A percentile compares a stretch with the other conserved stretches of the same genome.
Conservation (phyloP, 192 early-diverging fungal species). For the Thamnidium elegans region DNA sequence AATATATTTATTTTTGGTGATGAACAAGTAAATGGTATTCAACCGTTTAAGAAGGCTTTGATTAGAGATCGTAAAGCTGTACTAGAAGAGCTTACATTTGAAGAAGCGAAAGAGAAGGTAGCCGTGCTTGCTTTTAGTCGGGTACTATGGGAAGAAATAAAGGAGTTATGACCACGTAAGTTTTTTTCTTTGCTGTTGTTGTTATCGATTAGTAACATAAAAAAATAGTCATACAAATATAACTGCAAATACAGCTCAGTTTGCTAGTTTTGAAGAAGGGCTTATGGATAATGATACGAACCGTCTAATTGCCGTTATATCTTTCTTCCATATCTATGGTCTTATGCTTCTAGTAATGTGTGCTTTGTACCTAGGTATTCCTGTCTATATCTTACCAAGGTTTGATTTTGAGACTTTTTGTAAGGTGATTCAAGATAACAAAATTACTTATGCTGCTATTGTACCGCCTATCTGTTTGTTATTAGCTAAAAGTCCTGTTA, state of each 20-base stretch:
- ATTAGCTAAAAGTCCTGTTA: slow-evolving; percentile 61
- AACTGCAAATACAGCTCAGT: slow-evolving; percentile 25
- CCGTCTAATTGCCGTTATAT: slow-evolving; percentile 18
- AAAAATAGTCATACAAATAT: slow-evolving; percentile 28
- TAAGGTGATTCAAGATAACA: slow-evolving; percentile 69
- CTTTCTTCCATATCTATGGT: slow-evolving; percentile 35
- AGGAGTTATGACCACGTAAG: slow-evolving; percentile 39
- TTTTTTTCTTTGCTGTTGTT: not conserved
- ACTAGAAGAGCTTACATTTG: slow-evolving; percentile 10
- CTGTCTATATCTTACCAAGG: slow-evolving; percentile 57
- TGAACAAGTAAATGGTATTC: slow-evolving; percentile 12
- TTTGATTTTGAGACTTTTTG: slow-evolving; percentile 60
- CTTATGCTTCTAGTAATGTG: slow-evolving; percentile 13
- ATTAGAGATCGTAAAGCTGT: slow-evolving; percentile 7
- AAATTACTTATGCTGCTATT: slow-evolving; percentile 71
- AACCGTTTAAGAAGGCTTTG: slow-evolving; percentile 24
- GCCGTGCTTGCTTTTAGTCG: slow-evolving; percentile 27
- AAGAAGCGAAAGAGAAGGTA: slow-evolving; percentile 29
- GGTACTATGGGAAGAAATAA: slow-evolving; percentile 34
- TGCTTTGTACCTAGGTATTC: slow-evolving; percentile 21
- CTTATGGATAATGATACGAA: not conserved
- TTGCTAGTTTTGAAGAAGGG: not conserved
- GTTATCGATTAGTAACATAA: too few species aligned
- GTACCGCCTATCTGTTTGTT: slow-evolving; percentile 72
- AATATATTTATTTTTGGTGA: slow-evolving; percentile 32